A percentile compares a stretch with the other conserved stretches of the same genome.
phyloP scores from a whole-genome alignment of 2,329 filamentous ascomycete genomes.

The Emergomyces orientalis region DNA sequence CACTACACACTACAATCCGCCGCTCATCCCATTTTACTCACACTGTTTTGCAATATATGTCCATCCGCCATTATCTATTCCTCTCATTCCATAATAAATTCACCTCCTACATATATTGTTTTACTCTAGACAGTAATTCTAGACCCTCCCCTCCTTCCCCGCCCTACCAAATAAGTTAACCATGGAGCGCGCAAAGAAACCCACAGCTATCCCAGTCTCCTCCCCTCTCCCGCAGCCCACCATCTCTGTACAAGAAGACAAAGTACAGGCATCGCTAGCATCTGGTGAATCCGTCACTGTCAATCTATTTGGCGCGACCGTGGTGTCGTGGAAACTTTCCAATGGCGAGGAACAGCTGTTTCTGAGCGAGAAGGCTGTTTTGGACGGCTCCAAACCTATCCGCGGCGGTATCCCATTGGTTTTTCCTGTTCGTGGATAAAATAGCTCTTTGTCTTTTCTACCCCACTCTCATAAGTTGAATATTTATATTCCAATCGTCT shows the following conservation, averaged over 20 bases:
- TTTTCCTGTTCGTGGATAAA: slow-evolving; percentile 61
- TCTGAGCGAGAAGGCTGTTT: slow-evolving; percentile 65
- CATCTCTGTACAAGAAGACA: slow-evolving; percentile 63
- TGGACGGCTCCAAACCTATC: slow-evolving; percentile 84
- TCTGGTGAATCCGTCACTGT: slow-evolving; percentile 80
- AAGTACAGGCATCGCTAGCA: slow-evolving; percentile 69
- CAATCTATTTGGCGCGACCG: slow-evolving; percentile 82
- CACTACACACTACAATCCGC: background rate
- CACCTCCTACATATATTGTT: background rate
- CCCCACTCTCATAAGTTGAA: background rate
- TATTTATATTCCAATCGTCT: background rate
- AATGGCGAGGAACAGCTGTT: slow-evolving; percentile 74
- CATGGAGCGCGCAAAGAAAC: slow-evolving; percentile 81
- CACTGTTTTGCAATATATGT: background rate
- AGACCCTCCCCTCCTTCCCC: background rate
- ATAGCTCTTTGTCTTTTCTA: too few relatives aligned
- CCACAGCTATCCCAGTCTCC: slow-evolving; percentile 63
- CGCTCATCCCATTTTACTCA: background rate
- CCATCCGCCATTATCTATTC: background rate
- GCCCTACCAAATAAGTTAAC: slow-evolving; percentile 32
- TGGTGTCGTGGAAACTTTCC: slow-evolving; percentile 84
- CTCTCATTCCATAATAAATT: background rate
- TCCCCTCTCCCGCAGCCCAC: slow-evolving; percentile 66
- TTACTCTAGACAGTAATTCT: background rate
- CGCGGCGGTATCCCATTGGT: slow-evolving; percentile 86